Percentiles rank a stretch among this genome's conserved stretches.
phyloP scores from a whole-genome alignment of 768 basidiomycete species.

The Xanthoconium purpureum region DNA sequence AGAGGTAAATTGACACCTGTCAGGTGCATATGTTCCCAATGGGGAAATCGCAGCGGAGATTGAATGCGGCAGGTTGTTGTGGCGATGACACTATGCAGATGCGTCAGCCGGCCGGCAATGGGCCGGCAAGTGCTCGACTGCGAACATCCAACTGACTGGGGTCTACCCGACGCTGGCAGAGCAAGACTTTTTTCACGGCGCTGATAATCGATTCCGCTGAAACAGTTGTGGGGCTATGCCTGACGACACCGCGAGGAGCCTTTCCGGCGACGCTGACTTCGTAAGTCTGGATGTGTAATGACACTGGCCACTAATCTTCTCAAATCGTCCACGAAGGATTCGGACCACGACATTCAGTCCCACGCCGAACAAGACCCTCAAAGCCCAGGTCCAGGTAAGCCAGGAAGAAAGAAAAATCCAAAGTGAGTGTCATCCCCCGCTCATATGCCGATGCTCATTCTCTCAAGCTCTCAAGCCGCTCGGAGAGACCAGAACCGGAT shows the following conservation, averaged over 20 bases:
- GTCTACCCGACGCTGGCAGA: background rate
- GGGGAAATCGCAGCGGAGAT: background rate
- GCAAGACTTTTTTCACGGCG: background rate
- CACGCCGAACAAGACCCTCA: constrained; percentile 27
- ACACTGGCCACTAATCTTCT: constrained; percentile 1
- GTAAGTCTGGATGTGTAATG: constrained; percentile 20
- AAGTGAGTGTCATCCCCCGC: constrained; percentile 49
- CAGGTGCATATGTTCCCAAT: background rate
- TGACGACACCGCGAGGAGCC: constrained; percentile 52
- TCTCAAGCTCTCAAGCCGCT: constrained; percentile 76
- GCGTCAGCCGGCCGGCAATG: constrained; percentile 21
- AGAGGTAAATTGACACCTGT: too few relatives aligned
- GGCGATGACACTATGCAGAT: constrained; percentile 11
- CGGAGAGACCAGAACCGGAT: constrained; percentile 88
- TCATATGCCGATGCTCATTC: constrained; percentile 15
- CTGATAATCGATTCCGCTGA: constrained; percentile 7
- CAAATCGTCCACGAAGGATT: constrained; percentile 43
- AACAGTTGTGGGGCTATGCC: constrained; percentile 38
- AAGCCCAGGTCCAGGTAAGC: constrained; percentile 26
- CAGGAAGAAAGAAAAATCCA: constrained; percentile 87
- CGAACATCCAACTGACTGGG: constrained; percentile 5
- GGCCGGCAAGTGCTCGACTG: constrained; percentile 7
- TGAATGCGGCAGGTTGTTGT: background rate
- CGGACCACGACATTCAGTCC: constrained; percentile 69
- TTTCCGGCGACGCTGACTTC: constrained; percentile 61